Evolutionary conservation across 1,284 basidiomycete species (phyloP), one percentile per base, ranked within the genome.

Genomic region (Meira miltonrushii): DNA sequence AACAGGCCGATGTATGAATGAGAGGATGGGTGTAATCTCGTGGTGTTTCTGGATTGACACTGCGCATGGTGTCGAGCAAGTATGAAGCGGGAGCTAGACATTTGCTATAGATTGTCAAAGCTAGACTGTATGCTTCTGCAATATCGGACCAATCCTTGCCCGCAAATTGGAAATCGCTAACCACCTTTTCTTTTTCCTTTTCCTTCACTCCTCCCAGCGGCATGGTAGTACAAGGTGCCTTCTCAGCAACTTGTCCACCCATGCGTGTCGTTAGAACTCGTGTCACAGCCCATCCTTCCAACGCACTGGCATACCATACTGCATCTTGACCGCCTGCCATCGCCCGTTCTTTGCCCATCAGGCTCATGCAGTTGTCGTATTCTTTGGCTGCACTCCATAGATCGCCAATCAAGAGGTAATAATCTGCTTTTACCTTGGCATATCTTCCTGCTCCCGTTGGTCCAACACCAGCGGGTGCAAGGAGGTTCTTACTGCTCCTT

Each of bases 261-360:
- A 75, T 69, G 2, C 75, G 63, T 12, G 64, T 67, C 1, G 71
- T 61, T 1, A 78, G 61, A 39, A 66, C 64, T 6, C 73, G 55
- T 1, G 74, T 58, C 2, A 76, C 72, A n/a, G 71, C 68, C 59
- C 74, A 76, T 43, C 75, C 75, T 59, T 78, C 75, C 17, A 78
- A 62, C 5, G 71, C 75, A 38, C 65, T 65, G 0, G 75, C 75
- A 47, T 74, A 77, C 75, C 75, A 78, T 2, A 75, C 74, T 1
- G 75, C 74, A 41, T 78, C 74, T 50, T 72, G 71, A 12, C 75
- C 75, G 12, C 75, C 75, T 1, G 75, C 75, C n/a, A 78, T 49
- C 13, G 74, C 74, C 9, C 71, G 58, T 49, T 78, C 75, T 40
- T 69, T 72, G 2, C 68, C 71, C 1, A 72, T 23, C 1, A 48